A percentile compares a stretch with the other conserved stretches of the same genome.
Evolutionary conservation across 768 basidiomycete species (phyloP).

Genomic region (Lactifluus subvellereus): DNA sequence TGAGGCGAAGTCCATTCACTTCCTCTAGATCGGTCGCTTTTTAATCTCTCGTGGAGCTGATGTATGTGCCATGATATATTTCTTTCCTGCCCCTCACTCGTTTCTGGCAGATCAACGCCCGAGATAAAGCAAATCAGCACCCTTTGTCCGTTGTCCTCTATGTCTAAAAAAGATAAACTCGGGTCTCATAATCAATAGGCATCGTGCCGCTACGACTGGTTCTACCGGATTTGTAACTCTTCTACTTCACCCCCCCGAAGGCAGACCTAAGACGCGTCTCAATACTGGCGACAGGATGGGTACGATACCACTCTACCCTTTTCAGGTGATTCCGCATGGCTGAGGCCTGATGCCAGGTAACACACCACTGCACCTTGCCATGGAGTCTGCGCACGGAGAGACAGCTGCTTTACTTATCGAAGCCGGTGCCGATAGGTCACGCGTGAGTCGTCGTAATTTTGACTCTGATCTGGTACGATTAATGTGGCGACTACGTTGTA

Average conservation of each 20-base stretch:
- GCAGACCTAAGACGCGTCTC: constrained; percentile 68
- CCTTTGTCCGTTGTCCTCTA: constrained; percentile 57
- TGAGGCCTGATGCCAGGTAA: constrained; percentile 51
- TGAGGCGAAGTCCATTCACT: background rate
- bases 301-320: constrained; percentile 28
- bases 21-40: constrained; percentile 73
- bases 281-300: constrained; percentile 82
- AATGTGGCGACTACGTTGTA: background rate
- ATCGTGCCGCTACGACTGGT: constrained; percentile 95
- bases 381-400: constrained; percentile 94
- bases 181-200: constrained; percentile 41
- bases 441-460: constrained; percentile 46
- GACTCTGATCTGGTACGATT: constrained; percentile 11
- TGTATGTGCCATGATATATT: constrained; percentile 45
- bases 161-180: background rate
- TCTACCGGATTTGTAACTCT: constrained; percentile 84
- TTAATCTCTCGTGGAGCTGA: constrained; percentile 87
- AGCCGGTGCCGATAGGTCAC: constrained; percentile 87
- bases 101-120: constrained; percentile 76
- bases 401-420: constrained; percentile 88
- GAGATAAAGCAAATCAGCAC: constrained; percentile 88
- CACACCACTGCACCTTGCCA: constrained; percentile 92
- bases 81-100: constrained; percentile 30
- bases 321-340: constrained; percentile 19
- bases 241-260: constrained; percentile 78